Evolutionary conservation across 176 grass and related monocot species (phyloP).

Genomic region (Lolium multiflorum): DNA sequence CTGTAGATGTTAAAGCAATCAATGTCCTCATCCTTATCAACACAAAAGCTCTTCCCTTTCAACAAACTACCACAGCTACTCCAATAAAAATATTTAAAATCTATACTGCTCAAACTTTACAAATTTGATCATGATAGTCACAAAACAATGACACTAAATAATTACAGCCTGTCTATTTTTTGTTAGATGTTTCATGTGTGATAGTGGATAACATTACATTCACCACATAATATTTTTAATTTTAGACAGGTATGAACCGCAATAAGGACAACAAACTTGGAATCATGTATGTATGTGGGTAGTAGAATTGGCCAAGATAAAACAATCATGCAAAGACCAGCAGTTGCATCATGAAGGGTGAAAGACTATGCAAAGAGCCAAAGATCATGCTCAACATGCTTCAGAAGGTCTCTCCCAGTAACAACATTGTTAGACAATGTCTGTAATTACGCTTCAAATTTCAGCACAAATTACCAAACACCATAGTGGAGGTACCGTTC

Average conservation of each 20-base stretch:
- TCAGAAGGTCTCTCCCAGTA: background rate
- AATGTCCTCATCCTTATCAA: slow-evolving; percentile 15
- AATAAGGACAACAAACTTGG: background rate
- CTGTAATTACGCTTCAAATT: slow-evolving; percentile 32
- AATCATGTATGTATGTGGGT: background rate
- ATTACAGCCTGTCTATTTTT: background rate
- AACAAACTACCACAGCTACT: slow-evolving; percentile 1
- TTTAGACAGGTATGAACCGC: background rate
- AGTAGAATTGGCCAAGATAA: slow-evolving; percentile 20
- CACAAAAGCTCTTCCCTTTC: slow-evolving; percentile 16
- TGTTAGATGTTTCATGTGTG: background rate
- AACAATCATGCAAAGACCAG: slow-evolving; percentile 7
- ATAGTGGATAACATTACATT: slow-evolving; percentile 2
- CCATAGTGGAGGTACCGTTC: background rate
- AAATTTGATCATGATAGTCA: slow-evolving; percentile 1
- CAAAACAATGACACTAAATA: background rate
- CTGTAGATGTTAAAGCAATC: slow-evolving; percentile 27
- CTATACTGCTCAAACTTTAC: background rate
- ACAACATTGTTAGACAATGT: slow-evolving; percentile 11
- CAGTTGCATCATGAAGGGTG: slow-evolving; percentile 19
- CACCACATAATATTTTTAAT: slow-evolving; percentile 9
- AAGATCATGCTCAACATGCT: background rate
- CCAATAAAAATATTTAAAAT: background rate
- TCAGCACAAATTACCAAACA: slow-evolving; percentile 17
- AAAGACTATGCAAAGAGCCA: slow-evolving; percentile 11